A percentile compares a stretch with the other conserved stretches of the same genome.
Conservation (phyloP, 345 rosid genomes). For the Euclidium syriacum region DNA sequence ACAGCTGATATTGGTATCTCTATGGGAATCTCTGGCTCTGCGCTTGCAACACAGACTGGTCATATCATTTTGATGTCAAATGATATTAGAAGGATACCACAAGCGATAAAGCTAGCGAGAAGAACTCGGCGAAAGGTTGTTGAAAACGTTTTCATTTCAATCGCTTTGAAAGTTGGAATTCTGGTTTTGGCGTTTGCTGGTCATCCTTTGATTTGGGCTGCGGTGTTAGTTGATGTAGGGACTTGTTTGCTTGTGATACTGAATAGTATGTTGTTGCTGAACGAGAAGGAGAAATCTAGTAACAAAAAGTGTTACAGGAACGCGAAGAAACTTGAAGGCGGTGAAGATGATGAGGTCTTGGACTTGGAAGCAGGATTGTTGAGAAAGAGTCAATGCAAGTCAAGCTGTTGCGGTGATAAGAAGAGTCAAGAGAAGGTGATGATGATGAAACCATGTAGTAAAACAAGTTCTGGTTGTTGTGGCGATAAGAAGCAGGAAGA, state of each 20-base stretch:
- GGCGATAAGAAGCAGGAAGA: constrained; percentile 15
- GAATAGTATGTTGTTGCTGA: constrained; percentile 73
- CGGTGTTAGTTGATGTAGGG: constrained; percentile 81
- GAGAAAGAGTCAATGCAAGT: constrained; percentile 24
- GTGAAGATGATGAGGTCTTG: not conserved
- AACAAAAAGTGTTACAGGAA: constrained; percentile 25
- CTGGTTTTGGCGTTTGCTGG: constrained; percentile 67
- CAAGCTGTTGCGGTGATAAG: constrained; percentile 27
- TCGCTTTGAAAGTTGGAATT: constrained; percentile 57
- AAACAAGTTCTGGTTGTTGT: constrained; percentile 20
- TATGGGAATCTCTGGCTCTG: constrained; percentile 93
- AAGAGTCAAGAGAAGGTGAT: constrained; percentile 19
- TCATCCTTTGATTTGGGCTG: constrained; percentile 91
- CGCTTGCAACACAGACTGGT: constrained; percentile 88
- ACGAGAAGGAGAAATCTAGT: constrained; percentile 17
- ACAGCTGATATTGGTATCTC: constrained; percentile 89
- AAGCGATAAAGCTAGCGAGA: constrained; percentile 55
- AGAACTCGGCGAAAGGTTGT: constrained; percentile 57
- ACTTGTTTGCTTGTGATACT: constrained; percentile 83
- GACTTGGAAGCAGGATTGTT: constrained; percentile 35
- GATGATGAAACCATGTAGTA: constrained; percentile 1
- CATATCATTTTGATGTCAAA: constrained; percentile 80
- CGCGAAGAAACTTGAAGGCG: constrained; percentile 20
- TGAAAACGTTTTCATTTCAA: constrained; percentile 53
- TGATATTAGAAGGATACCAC: constrained; percentile 70